phyloP scores from a whole-genome alignment of 768 basidiomycete species.

The Suillus discolor region DNA sequence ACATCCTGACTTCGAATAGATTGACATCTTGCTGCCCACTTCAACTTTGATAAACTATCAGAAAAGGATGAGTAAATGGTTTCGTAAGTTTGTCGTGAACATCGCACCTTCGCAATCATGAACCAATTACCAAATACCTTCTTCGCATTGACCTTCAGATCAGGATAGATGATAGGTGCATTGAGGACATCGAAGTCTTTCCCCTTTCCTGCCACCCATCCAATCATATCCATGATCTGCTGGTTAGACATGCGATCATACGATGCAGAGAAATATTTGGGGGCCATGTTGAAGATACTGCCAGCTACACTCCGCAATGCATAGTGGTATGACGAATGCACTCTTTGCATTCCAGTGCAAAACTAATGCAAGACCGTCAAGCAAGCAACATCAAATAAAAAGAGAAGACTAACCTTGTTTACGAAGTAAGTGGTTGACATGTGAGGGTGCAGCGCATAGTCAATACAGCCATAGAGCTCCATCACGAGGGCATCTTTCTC shows the following conservation, averaged over 20 bases:
- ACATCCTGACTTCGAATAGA: not conserved
- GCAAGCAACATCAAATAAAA: not conserved
- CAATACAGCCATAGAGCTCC: not conserved
- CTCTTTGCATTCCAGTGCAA: not conserved
- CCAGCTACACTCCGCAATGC: not conserved
- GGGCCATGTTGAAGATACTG: not conserved
- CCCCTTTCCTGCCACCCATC: constrained; percentile 1
- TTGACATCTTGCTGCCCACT: constrained; percentile 5
- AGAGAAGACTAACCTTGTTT: not conserved
- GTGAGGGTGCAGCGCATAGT: not conserved
- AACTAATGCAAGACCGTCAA: not conserved
- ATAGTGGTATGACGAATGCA: not conserved
- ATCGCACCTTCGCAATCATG: constrained; percentile 6
- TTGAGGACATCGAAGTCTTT: not conserved
- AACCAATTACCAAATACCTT: constrained; percentile 8
- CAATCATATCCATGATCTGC: not conserved
- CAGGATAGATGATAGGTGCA: constrained; percentile 5
- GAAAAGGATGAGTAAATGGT: not conserved
- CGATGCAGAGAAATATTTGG: not conserved
- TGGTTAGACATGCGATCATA: not conserved
- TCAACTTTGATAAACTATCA: constrained; percentile 9
- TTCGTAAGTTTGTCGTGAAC: not conserved
- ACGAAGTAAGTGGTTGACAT: not conserved
- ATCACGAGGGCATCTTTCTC: not conserved
- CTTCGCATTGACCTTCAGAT: not conserved